Evolutionary conservation across 2,329 filamentous ascomycete genomes (phyloP).

Genomic region (Hypocrella siamensis): DNA sequence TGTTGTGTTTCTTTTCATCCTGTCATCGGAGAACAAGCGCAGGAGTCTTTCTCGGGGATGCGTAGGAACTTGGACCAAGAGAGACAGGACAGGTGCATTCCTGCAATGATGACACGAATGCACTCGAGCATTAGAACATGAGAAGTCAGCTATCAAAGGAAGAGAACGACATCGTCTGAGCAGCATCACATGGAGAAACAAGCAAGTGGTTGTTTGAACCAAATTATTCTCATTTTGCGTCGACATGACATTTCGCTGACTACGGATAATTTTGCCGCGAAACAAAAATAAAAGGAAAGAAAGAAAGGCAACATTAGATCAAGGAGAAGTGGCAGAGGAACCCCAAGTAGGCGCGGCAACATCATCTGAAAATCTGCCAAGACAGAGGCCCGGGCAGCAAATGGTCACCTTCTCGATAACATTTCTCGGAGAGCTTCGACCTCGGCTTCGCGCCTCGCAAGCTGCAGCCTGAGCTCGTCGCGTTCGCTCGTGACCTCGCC

Average conservation of each 20-base stretch:
- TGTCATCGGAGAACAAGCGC: too few relatives aligned
- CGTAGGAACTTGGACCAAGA: too few relatives aligned
- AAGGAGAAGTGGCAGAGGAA: neutral
- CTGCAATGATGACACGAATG: too few relatives aligned
- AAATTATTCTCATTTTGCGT: neutral
- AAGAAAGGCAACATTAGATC: too few relatives aligned
- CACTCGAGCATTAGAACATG: too few relatives aligned
- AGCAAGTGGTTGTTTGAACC: neutral
- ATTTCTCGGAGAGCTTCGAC: conserved; percentile 42
- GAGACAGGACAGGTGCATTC: too few relatives aligned
- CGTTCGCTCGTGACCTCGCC: conserved; percentile 43
- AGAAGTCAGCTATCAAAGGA: conserved; percentile 7
- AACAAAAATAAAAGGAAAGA: too few relatives aligned
- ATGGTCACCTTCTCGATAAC: conserved; percentile 15
- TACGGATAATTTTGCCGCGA: too few relatives aligned
- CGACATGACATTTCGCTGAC: neutral
- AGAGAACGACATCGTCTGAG: conserved; percentile 16
- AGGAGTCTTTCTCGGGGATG: too few relatives aligned
- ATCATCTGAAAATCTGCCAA: neutral
- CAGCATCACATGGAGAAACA: neutral
- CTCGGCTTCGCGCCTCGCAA: conserved; percentile 51
- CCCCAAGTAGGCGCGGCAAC: neutral
- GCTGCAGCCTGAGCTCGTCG: conserved; percentile 45
- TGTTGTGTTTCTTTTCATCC: too few relatives aligned
- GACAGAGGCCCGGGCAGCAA: neutral